phyloP scores from a whole-genome alignment of 164 flowering plant genomes.

The Kingdonia uniflora region DNA sequence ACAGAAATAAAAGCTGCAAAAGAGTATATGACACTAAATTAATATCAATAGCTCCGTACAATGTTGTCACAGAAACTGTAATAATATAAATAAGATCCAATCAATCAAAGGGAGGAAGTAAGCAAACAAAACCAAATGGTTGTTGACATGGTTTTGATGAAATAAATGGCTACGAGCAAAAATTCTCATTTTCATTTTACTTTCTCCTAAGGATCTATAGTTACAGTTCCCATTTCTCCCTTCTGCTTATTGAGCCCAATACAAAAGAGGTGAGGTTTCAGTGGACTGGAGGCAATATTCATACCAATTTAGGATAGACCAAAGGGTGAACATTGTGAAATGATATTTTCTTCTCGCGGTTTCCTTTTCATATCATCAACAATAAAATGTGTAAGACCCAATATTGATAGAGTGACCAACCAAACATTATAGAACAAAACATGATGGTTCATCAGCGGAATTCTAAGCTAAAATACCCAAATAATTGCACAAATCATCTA shows the following conservation, averaged over 20 bases:
- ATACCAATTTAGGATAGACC: too few relatives aligned
- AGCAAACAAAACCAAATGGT: neutral
- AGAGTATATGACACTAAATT: neutral
- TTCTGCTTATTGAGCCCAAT: too few relatives aligned
- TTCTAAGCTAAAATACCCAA: too few relatives aligned
- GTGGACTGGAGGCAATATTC: too few relatives aligned
- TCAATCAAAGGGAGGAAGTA: neutral
- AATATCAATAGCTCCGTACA: neutral
- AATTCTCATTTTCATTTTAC: too few relatives aligned
- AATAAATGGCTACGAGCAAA: neutral
- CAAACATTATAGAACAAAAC: neutral
- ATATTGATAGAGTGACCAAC: neutral
- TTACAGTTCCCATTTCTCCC: neutral
- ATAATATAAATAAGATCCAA: neutral
- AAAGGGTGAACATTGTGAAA: too few relatives aligned
- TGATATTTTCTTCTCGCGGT: too few relatives aligned
- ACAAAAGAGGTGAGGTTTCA: too few relatives aligned
- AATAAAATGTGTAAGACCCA: neutral
- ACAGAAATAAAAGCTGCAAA: constrained; percentile 62
- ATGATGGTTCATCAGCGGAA: too few relatives aligned
- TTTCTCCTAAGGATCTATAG: neutral
- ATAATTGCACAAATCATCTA: too few relatives aligned
- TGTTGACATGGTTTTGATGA: neutral
- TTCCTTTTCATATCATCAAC: too few relatives aligned
- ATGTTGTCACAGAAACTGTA: neutral